These are phyloP conservation scores for Thalassiosira livingstoniorum DNA, from an alignment of 352 stramenopile genomes.

Conservation along the genomic window DNA sequence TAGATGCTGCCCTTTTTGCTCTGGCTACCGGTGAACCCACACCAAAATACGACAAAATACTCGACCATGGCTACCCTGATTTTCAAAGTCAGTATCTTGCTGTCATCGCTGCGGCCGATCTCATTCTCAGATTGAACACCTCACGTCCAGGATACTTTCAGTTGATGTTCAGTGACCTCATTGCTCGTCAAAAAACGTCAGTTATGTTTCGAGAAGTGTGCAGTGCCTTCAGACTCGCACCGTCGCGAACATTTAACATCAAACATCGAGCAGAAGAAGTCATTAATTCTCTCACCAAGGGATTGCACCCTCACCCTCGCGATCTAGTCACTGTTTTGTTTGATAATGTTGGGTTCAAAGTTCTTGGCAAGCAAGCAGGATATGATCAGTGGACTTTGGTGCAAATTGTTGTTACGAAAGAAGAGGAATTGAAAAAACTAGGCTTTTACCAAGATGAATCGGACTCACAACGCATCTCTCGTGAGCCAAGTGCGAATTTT, in stretches of 20 bases:
- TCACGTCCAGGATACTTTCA: constrained; percentile 23
- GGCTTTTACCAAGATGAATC: constrained; percentile 2
- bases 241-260: constrained; percentile 3
- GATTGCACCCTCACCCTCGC: neutral
- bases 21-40: neutral
- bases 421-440: constrained; percentile 11
- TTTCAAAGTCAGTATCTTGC: constrained; percentile 32
- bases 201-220: neutral
- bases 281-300: constrained; percentile 1
- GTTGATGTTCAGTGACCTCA: constrained; percentile 22
- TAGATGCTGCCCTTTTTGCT: neutral
- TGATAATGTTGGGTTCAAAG: constrained; percentile 35
- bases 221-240: constrained; percentile 11
- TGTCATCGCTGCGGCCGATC: constrained; percentile 1
- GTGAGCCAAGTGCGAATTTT: neutral
- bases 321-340: constrained; percentile 17
- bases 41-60: constrained; percentile 7
- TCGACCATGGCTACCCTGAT: neutral
- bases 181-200: neutral
- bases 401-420: constrained; percentile 19
- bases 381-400: constrained; percentile 11
- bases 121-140: constrained; percentile 2
- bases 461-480: neutral
- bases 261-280: constrained; percentile 14
- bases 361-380: neutral